Percentiles rank a stretch among this genome's conserved stretches.
phyloP scores from a whole-genome alignment of 1,139 yeast species.

The Pneumocystis wakefieldiae region DNA sequence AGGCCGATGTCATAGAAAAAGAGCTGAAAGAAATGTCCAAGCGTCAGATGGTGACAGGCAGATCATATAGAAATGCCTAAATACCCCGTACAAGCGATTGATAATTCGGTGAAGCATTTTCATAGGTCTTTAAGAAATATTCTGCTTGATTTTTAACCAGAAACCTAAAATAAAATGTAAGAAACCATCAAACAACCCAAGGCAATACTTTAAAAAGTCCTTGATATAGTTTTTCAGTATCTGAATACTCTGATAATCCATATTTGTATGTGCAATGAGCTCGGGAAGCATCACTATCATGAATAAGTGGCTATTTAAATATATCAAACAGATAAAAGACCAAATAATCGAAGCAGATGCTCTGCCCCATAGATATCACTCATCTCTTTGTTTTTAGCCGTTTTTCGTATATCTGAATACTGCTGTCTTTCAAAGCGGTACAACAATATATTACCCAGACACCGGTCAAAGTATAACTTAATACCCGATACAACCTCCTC shows the following conservation, averaged over 20 bases:
- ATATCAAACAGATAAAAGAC: not conserved
- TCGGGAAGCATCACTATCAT: slow-evolving; percentile 62
- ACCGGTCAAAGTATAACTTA: slow-evolving; percentile 58
- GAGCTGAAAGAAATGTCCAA: no score
- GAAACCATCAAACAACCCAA: not conserved
- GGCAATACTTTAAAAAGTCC: slow-evolving; percentile 32
- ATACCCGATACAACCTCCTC: slow-evolving; percentile 59
- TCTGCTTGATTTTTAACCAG: slow-evolving; percentile 34
- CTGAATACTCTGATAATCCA: slow-evolving; percentile 64
- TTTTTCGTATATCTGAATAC: slow-evolving; percentile 40
- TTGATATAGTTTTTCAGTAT: slow-evolving; percentile 42
- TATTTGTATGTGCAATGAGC: slow-evolving; percentile 55
- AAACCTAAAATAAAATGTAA: slow-evolving; percentile 5
- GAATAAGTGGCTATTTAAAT: no score
- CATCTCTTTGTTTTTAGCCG: slow-evolving; percentile 26
- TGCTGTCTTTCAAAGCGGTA: slow-evolving; percentile 80
- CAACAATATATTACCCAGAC: slow-evolving; percentile 55
- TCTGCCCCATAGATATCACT: slow-evolving; percentile 49
- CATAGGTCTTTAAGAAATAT: slow-evolving; percentile 35
- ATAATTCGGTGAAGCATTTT: slow-evolving; percentile 48
- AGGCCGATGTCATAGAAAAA: no score
- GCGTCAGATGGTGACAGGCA: no score
- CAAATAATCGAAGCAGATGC: slow-evolving; percentile 15
- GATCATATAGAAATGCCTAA: not conserved
- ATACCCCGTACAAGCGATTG: slow-evolving; percentile 29